A percentile compares a stretch with the other conserved stretches of the same genome.
Conservation (phyloP, 768 basidiomycete genomes). For the Hysterangium stoloniferum region DNA sequence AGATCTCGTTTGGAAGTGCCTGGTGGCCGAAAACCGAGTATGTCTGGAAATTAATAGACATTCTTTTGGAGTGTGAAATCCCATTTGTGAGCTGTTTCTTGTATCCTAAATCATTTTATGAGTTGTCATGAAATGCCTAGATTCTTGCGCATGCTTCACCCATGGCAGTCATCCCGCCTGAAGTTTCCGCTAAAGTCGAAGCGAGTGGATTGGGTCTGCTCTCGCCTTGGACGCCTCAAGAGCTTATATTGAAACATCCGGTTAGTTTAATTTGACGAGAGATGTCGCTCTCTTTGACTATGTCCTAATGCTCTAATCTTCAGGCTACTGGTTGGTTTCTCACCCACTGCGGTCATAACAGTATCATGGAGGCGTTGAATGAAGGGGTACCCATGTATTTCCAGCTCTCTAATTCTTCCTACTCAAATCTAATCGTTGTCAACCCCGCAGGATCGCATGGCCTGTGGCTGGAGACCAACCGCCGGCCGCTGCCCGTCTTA, state of each 20-base stretch:
- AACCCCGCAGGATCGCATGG: slow-evolving; percentile 19
- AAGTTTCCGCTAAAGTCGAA: slow-evolving; percentile 13
- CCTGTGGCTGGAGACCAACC: slow-evolving; percentile 21
- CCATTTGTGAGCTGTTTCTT: slow-evolving; percentile 17
- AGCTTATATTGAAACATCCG: slow-evolving; percentile 19
- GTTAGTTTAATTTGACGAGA: slow-evolving; percentile 12
- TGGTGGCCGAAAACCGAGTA: slow-evolving; percentile 19
- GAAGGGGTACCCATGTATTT: slow-evolving; percentile 19
- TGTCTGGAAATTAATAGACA: slow-evolving; percentile 17
- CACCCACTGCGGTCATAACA: slow-evolving; percentile 21
- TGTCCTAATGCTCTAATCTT: neutral
- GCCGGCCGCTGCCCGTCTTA: slow-evolving; percentile 17
- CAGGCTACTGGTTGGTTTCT: slow-evolving; percentile 21
- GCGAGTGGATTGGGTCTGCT: slow-evolving; percentile 17
- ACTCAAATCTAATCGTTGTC: neutral
- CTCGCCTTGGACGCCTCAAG: slow-evolving; percentile 21
- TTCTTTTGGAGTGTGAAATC: slow-evolving; percentile 16
- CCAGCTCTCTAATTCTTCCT: neutral
- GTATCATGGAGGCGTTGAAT: slow-evolving; percentile 18
- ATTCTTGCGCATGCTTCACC: slow-evolving; percentile 17
- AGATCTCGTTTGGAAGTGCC: slow-evolving; percentile 21
- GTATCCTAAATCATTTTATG: neutral
- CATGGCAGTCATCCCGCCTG: slow-evolving; percentile 14
- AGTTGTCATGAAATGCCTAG: slow-evolving; percentile 6
- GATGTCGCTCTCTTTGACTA: neutral